Conservation (phyloP, 73 alveolate genomes). For the Breviolum minutum region DNA sequence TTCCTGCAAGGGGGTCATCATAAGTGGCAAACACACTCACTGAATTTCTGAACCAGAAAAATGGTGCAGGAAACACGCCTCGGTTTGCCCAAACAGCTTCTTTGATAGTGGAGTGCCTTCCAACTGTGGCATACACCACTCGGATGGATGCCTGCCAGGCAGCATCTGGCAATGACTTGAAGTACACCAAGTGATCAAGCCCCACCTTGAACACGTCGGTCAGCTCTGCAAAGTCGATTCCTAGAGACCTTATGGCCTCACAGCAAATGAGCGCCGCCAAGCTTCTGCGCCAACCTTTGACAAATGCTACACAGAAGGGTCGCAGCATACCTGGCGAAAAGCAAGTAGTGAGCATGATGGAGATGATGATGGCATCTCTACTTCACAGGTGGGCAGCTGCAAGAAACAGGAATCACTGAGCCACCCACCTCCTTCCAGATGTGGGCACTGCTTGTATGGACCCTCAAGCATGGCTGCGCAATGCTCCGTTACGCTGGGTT, state of each 20-base stretch:
- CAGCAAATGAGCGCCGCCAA: background rate
- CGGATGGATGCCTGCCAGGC: background rate
- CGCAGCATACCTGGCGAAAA: background rate
- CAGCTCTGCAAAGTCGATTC: background rate
- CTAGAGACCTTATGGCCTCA: background rate
- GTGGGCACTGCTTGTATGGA: background rate
- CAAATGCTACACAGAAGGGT: slow-evolving; percentile 21
- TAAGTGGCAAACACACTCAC: background rate
- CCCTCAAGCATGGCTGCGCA: background rate
- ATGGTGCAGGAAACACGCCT: background rate
- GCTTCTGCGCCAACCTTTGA: slow-evolving; percentile 27
- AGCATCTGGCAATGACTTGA: background rate
- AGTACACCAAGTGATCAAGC: background rate
- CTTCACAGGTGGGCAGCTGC: background rate
- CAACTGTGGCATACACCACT: background rate
- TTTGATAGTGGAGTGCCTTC: background rate
- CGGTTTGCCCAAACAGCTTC: slow-evolving; percentile 32
- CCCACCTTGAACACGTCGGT: background rate
- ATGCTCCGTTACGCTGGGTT: background rate
- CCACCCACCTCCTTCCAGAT: background rate
- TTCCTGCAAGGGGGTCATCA: background rate
- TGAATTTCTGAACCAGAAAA: background rate
- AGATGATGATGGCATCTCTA: background rate
- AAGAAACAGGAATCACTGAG: background rate
- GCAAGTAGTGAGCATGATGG: background rate